Evolutionary conservation across 225 moss, liverwort and hornwort genomes (phyloP), one percentile per base, ranked within the genome.

Genomic region (Physcomitrellopsis africana): DNA sequence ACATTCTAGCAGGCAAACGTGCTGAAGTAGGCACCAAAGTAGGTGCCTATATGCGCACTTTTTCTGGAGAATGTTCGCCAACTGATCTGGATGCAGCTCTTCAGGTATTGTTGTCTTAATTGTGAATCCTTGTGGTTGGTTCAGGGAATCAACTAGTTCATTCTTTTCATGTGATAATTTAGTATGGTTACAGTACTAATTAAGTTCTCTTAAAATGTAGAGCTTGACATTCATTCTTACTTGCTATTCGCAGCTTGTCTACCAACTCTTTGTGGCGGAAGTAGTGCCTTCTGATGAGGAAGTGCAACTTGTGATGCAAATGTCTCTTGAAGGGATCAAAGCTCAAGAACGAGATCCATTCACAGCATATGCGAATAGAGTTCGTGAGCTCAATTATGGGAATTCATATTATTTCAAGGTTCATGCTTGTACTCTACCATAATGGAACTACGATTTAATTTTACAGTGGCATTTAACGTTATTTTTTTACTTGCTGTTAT

Each of bases 311-410:
- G 96, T 96, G n/a, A 96, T 96, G 96, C 96, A 94, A 87, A 91
- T 92, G 96, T 83, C 90, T 37, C 90, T 83, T 75, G 96, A 96
- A 91, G 96, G 87, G 59, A 96, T 96, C 51, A 96, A 96, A 81
- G 96, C 96, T 72, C 96, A 96, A 86, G 96, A 94, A 82, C 89
- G 96, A 84, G 96, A 96, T 82, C 96, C 96, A 9, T 96, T 91
- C 65, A 92, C 96, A 70, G 82, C 96, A 14, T 96, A 96, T 80
- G 94, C 92, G 18, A 96, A 94, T 65, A 89, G 96, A 84, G 94
- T 96, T 61, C 92, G 92, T 58, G 96, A 96, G 86, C 86, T 96
- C 20, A 96, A 96, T 76, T 96, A 96, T 81, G 96, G 96, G 24
- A 92, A 94, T 72, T 96, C 96, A 14, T 94, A 92, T 76, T 94